Percentiles rank a stretch among this genome's conserved stretches.
These are phyloP conservation scores for Cinchona pubescens DNA, from an alignment of 257 asterid species.

Conservation along the genomic window DNA sequence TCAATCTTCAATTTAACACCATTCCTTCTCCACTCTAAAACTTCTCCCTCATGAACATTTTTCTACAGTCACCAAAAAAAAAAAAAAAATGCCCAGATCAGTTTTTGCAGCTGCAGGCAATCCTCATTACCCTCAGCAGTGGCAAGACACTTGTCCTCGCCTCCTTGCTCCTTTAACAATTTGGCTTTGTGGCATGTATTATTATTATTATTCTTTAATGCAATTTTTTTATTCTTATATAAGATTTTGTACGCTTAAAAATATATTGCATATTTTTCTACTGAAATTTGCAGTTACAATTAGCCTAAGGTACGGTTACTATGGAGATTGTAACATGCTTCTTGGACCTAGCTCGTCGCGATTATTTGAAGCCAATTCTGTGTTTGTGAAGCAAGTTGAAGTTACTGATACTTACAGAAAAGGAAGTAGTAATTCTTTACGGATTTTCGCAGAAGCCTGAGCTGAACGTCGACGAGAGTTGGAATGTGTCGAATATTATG, in stretches of 20 bases:
- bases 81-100: slow-evolving; percentile 2
- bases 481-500: slow-evolving; percentile 11
- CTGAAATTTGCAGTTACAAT: slow-evolving; percentile 8
- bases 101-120: background rate
- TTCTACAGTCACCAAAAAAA: background rate
- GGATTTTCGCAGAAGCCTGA: slow-evolving; percentile 23
- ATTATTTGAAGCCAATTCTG: slow-evolving; percentile 9
- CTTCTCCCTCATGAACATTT: too few relatives aligned
- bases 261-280: background rate
- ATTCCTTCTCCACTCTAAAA: background rate
- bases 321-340: slow-evolving; percentile 15
- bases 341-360: slow-evolving; percentile 22
- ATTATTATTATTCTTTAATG: background rate
- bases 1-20: background rate
- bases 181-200: slow-evolving; percentile 20
- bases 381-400: slow-evolving; percentile 21
- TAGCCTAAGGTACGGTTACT: slow-evolving; percentile 10
- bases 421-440: slow-evolving; percentile 11
- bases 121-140: background rate
- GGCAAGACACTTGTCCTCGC: slow-evolving; percentile 11
- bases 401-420: slow-evolving; percentile 2
- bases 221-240: background rate
- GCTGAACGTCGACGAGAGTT: slow-evolving; percentile 11
- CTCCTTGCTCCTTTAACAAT: slow-evolving; percentile 10
- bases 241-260: background rate